Percentiles rank a stretch among this genome's conserved stretches.
Conservation (phyloP, 148 eudicot genomes). For the Fagopyrum homotropicum region DNA sequence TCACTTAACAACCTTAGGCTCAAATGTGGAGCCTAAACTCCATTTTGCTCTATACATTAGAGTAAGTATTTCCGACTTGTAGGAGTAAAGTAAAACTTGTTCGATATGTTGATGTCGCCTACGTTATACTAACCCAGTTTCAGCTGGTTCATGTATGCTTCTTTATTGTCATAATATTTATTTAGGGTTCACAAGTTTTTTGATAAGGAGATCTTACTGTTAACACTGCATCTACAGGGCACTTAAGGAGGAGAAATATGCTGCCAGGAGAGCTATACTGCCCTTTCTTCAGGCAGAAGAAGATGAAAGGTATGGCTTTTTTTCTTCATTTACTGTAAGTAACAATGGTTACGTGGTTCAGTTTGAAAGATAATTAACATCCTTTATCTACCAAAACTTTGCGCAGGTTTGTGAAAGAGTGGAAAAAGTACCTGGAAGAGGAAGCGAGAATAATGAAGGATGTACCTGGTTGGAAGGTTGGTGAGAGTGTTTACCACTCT, state of each 20-base stretch:
- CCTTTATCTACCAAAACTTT: neutral
- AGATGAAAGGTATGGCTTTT: slow-evolving; percentile 67
- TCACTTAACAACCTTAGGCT: neutral
- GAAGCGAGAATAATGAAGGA: slow-evolving; percentile 95
- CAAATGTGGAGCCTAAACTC: neutral
- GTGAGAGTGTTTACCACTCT: slow-evolving; percentile 87
- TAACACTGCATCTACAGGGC: slow-evolving; percentile 31
- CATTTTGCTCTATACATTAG: neutral
- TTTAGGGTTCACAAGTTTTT: neutral
- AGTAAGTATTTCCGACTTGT: neutral
- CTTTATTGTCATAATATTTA: neutral
- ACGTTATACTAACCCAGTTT: neutral
- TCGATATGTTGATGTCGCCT: neutral
- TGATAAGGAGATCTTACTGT: neutral
- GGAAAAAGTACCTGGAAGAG: slow-evolving; percentile 77
- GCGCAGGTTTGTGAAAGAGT: slow-evolving; percentile 83
- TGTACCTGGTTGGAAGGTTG: slow-evolving; percentile 98
- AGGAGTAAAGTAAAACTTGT: neutral
- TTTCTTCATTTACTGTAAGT: too few species aligned
- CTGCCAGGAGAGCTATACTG: slow-evolving; percentile 74
- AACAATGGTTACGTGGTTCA: neutral
- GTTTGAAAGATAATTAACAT: neutral
- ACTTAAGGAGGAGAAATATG: slow-evolving; percentile 76
- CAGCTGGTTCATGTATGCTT: neutral
- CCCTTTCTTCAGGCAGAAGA: slow-evolving; percentile 95